Base-by-base conservation (phyloP, 2,329 filamentous ascomycete genomes). In the Ceratocystis ficicola region DNA sequence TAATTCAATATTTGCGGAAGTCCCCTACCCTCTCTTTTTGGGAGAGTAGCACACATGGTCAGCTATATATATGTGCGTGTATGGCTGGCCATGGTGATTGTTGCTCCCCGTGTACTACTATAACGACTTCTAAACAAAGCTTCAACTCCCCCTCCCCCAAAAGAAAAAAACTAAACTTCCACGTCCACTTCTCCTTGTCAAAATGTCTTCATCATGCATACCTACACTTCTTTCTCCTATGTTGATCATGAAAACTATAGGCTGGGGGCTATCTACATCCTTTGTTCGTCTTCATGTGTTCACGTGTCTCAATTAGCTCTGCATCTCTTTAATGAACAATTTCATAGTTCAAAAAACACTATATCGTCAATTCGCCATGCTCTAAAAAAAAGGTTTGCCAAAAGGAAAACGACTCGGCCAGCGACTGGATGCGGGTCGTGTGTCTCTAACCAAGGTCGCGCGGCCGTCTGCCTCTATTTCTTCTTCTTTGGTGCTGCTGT, bases 51-150 rank as follows among this genome's bases (percentile, higher is more conserved):
- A 20, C 48, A 17, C 3, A 22, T n/a, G 7, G 3, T 20, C 8
- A 52, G 25, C 12, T 3, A 41, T 36, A 36, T 12, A 41, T 41
- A 3, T 12, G 36, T 41, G 36, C 44, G 46, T 63, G 20, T 63
- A 28, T 50, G 15, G n/a, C 12, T 2, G 48, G 2, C n/a, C 30
- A n/a, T 7, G 36, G 10, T 12, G 36, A 1, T 20, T 57, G 5
- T 25, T 7, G 20, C 63, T 59, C 55, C 65, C 65, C 64, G 67
- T 68, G 64, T 68, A 66, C 62, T 68, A 66, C 64, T 68, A 68
- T 65, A 64, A 64, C 66, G 63, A 68, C 55, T 55, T 61, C n/a
- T 41, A 25, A 61, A 60, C 17, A 20, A 64, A 59, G 30, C 28
- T 55, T 44, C 28, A 55, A n/a, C 5, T 8, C 1, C 30, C 1